These are phyloP conservation scores for Exophiala phaeomuriformis DNA, from an alignment of 2,329 filamentous ascomycete genomes.

Conservation along the genomic window DNA sequence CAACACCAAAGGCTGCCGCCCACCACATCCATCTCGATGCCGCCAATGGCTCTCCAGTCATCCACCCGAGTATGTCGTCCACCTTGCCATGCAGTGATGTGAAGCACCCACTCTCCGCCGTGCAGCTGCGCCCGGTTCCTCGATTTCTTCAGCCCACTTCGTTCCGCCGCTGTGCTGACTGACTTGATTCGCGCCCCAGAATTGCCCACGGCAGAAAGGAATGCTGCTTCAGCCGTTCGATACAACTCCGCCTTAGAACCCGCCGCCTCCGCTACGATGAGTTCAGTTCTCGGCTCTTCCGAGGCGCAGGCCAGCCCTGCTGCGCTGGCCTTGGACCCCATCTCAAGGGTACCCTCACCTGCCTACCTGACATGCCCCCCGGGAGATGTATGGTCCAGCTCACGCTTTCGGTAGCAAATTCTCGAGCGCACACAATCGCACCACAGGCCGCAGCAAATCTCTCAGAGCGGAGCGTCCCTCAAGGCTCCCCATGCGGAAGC, in stretches of 20 bases:
- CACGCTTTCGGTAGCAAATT: slow-evolving; percentile 45
- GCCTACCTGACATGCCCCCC: background rate
- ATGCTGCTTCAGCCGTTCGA: slow-evolving; percentile 6
- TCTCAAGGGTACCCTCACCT: slow-evolving; percentile 16
- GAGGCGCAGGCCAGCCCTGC: slow-evolving; percentile 12
- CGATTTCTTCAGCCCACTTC: background rate
- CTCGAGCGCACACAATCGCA: slow-evolving; percentile 61
- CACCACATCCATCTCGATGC: background rate
- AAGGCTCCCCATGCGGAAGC: slow-evolving; percentile 32
- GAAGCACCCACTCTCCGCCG: slow-evolving; percentile 1
- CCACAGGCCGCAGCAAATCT: slow-evolving; percentile 36
- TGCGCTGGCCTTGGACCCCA: slow-evolving; percentile 19
- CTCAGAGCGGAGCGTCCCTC: slow-evolving; percentile 41
- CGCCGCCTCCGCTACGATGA: slow-evolving; percentile 14
- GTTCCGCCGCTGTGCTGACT: slow-evolving; percentile 13
- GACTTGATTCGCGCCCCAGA: slow-evolving; percentile 2
- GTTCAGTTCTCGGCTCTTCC: slow-evolving; percentile 10
- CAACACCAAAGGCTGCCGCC: background rate
- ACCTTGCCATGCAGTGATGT: background rate
- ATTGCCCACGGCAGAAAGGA: slow-evolving; percentile 15
- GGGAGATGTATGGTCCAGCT: slow-evolving; percentile 1
- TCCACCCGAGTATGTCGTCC: slow-evolving; percentile 1
- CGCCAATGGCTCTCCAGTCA: background rate
- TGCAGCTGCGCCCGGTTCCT: background rate
- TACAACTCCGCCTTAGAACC: slow-evolving; percentile 13